phyloP scores from a whole-genome alignment of 1,139 yeast genomes.

The Kodamaea plutei region DNA sequence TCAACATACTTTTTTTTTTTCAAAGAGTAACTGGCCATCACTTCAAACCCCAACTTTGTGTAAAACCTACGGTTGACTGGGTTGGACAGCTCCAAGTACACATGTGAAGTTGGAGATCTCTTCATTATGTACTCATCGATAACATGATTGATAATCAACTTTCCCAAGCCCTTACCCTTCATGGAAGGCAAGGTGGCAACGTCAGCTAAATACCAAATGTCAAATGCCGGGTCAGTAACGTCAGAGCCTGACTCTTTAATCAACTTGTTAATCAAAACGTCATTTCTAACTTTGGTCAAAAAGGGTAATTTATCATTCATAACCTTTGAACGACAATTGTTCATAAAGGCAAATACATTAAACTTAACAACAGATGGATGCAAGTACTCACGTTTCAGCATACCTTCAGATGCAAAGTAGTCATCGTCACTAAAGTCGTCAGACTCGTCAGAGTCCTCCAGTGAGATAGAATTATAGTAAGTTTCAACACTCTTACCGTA shows the following conservation, averaged over 20 bases:
- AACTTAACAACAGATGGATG: constrained; percentile 32
- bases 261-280: constrained; percentile 16
- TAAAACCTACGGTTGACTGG: constrained; percentile 48
- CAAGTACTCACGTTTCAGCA: constrained; percentile 19
- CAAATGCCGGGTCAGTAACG: constrained; percentile 9
- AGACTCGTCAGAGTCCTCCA: constrained; percentile 12
- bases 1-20: constrained; percentile 25
- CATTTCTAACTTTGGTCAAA: constrained; percentile 30
- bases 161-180: constrained; percentile 40
- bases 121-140: constrained; percentile 14
- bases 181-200: constrained; percentile 37
- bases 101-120: constrained; percentile 10
- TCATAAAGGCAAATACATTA: constrained; percentile 30
- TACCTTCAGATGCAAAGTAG: constrained; percentile 15
- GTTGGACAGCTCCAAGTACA: constrained; percentile 49
- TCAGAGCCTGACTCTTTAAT: constrained; percentile 11
- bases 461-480: constrained; percentile 16
- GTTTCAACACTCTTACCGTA: constrained; percentile 21
- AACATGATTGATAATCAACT: constrained; percentile 28
- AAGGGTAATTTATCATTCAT: constrained; percentile 33
- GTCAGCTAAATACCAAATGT: constrained; percentile 40
- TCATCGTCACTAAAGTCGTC: constrained; percentile 15
- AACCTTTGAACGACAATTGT: constrained; percentile 33
- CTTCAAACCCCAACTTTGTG: constrained; percentile 45
- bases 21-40: constrained; percentile 42